Evolutionary conservation across 108 stramenopile genomes (phyloP), one percentile per base, ranked within the genome.

Genomic region (Nitzschia sp.): DNA sequence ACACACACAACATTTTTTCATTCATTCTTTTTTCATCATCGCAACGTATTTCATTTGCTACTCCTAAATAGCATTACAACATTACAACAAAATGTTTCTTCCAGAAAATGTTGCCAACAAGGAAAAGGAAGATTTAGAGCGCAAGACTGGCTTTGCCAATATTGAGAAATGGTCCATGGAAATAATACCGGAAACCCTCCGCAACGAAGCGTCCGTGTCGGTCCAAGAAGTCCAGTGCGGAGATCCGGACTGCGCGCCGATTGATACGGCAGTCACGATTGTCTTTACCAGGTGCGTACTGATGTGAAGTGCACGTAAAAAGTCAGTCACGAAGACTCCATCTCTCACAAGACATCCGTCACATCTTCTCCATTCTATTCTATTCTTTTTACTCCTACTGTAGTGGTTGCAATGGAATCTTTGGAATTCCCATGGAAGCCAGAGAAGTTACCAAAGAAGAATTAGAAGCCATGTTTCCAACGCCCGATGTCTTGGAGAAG

Each of bases 191-290:
- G 63, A 58, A 19, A 61, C 62, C 21, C 68, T 89, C 15, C 83
- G 89, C 33, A 38, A 64, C 27, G 89, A 81, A 45, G 85, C 77
- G 2, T 58, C 63, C 2, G 63, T 93, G 33, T 73, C 80, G 1
- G 86, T 85, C 34, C 93, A 92, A 76, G 94, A 95, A 75, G 74
- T 95, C 16, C 79, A 84, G 54, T 95, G 94, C 63, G 91, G 91
- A 21, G 94, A 95, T 77, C 94, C 94, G 8, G 61, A 79, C 15
- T 95, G 94, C 73, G 60, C 94, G 17, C 94, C 94, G 21, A 83
- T 95, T 58, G 94, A 95, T 70, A 89, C 88, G 9, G 86, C 83
- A 9, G 76, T 92, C 1, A 87, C 89, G 6, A 85, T 95, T 63
- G 46, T 80, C 64, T 94, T 94, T 79, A 23, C 59, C 5, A 84